Evolutionary conservation across 345 rosid species (phyloP), one percentile per base, ranked within the genome.

Genomic region (Salix brachista): DNA sequence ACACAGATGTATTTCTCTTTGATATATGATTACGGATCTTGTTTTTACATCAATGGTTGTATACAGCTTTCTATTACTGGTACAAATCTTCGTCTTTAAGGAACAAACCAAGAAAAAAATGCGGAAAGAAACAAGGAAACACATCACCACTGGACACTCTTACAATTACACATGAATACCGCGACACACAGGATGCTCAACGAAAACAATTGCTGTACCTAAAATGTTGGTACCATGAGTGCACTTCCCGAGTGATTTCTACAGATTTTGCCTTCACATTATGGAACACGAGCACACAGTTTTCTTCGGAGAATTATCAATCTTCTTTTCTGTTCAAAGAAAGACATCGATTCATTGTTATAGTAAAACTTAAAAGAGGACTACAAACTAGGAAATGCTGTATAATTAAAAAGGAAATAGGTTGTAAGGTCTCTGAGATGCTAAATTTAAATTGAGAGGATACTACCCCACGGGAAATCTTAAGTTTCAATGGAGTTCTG

Each of bases 221-320:
- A 82, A 83, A 84, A 86, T 85, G 76, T 78, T 67, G 82, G 77
- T 54, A 73, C 70, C 39, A 67, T 72, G 75, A 75, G 75, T 67
- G 65, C 37, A 71, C 34, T 76, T 73, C n/a, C 14, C 56, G 78
- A 67, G 37, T 5, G 77, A 78, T 80, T 80, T 82, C 71, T 76
- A 71, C 77, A 64, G 72, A 56, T 37, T 2, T 81, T 62, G 64
- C 36, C 81, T 81, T 92, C 92, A 94, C 83, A 94, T 76, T 80
- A 94, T 87, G 80, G 92, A 83, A 86, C 98, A 94, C 8, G 96
- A 87, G 88, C 97, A 94, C 80, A 91, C 91, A 67, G 87, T 81
- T 76, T 88, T 85, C 87, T 85, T 86, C 19, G 93, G 92, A 70
- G 95, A 65, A 72, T 90, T 86, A 77, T 92, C 94, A 10, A 91